Evolutionary conservation across 2,329 filamentous ascomycete species (phyloP), one percentile per base, ranked within the genome.

Genomic region (Lecanicillium sp.): DNA sequence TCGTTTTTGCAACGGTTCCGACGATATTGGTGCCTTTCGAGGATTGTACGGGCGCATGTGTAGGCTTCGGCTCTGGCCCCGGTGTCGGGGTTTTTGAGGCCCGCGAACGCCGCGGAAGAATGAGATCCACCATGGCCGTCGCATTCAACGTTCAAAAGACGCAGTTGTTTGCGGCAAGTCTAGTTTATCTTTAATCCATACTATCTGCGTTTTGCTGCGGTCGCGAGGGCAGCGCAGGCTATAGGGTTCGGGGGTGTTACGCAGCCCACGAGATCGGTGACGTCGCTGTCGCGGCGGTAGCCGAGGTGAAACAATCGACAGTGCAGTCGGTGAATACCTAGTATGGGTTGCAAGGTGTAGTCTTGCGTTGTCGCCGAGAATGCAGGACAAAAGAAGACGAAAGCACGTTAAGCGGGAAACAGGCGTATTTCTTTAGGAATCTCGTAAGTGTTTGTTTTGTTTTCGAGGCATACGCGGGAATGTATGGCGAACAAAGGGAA

Each of bases 1-100:
- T 48, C 4, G 62, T 59, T 18, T 56, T 52, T 11, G 56, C 51
- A 35, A 55, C 38, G 7, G 37, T 40, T 27, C 33, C 41, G 9
- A 37, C 29, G 9, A 43, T 29, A 3, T 34, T 34, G 14, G 9
- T 18, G 6, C 35, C 37, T 18, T 25, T 32, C 2, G 34, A 19
- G 9, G 25, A 15, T 15, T 30, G 37, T 15, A 20, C 16, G 15
- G 25, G n/a, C 14, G 37, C 29, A 4, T 18, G 9, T 5, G 41
- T 16, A 5, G 6, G 14, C 9, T 36, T 32, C 19, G 32, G 29
- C 33, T 39, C 36, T 27, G 25, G 18, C 5, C 28, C 13, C 11
- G 37, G 9, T 13, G 40, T 6, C 9, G 40, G 31, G 14, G 17
- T 42, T 27, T 18, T 31, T 9, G 40, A 27, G 27, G 30, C 29